Base-by-base conservation (phyloP, 2,329 filamentous ascomycete species). In the Stagonosporopsis chrysanthemi region DNA sequence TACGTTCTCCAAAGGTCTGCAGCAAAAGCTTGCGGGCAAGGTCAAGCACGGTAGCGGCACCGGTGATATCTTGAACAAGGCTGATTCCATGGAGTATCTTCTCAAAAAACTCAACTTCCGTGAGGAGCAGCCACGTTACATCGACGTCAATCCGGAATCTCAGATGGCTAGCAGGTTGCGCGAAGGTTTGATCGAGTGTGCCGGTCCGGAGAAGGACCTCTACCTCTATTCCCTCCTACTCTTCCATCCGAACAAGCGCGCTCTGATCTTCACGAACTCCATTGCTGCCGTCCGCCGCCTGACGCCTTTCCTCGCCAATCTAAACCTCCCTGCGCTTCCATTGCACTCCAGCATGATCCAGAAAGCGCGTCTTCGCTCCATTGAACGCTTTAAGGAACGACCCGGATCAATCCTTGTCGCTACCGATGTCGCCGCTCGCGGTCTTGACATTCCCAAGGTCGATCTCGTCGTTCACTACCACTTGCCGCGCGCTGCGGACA, bases 311-410 rank as follows among this genome's bases (percentile, higher is more conserved):
- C 84, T 99, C 1, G 87, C 94, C 66, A 91, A 91, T 64, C 86
- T 99, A 47, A 86, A 89, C 61, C 82, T 97, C 8, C 87, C 89
- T 2, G 90, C 88, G 1, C 81, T 91, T 11, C 87, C 90, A 0
- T 81, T 99, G 0, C 95, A 99, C 77, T 97, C 92, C 0, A 90
- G 92, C 63, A 98, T 99, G 95, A 84, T 88, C 1, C 95, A 99
- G 77, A 98, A 98, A 76, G 93, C 95, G 3, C 92, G 95, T 41
- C 83, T 97, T n/a, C 88, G 94, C 36, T 94, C 92, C 1, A 85
- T 99, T 2, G 95, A 99, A 73, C 89, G 90, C 38, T 98, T 99
- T 78, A 88, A 90, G 1, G 85, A 85, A 2, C 81, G 86, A 0
- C 74, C 78, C 0, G 82, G 76, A 68, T 85, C 88, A 1, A 90